These are phyloP conservation scores for Calamus simplicifolius DNA, from an alignment of 176 grass and related monocot genomes.

Conservation along the genomic window DNA sequence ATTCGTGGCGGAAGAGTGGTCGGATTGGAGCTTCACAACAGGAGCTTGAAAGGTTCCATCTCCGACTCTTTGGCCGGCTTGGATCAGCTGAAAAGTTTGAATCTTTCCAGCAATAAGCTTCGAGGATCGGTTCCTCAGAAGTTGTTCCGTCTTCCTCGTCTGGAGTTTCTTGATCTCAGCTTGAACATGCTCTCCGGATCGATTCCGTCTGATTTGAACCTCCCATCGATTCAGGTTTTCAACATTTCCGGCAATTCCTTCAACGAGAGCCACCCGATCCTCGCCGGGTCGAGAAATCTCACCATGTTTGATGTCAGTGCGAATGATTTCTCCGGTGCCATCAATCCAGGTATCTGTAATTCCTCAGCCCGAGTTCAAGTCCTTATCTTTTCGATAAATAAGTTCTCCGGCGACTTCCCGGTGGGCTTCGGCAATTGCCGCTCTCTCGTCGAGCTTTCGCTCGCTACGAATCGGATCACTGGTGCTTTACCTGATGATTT, in stretches of 20 bases:
- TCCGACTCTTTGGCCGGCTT: conserved; percentile 38
- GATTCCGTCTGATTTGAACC: conserved; percentile 27
- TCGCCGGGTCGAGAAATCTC: conserved; percentile 42
- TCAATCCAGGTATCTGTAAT: conserved; percentile 38
- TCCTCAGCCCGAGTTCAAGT: conserved; percentile 26
- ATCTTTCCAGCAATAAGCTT: conserved; percentile 61
- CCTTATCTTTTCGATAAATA: conserved; percentile 59
- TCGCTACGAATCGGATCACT: conserved; percentile 43
- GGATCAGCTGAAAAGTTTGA: conserved; percentile 31
- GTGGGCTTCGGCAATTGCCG: conserved; percentile 37
- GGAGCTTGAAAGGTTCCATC: conserved; percentile 44
- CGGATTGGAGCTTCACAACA: conserved; percentile 54
- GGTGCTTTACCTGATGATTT: conserved; percentile 59
- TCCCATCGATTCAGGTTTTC: conserved; percentile 45
- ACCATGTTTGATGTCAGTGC: conserved; percentile 35
- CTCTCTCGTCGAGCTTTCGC: conserved; percentile 46
- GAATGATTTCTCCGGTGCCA: conserved; percentile 48
- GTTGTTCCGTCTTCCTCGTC: conserved; percentile 26
- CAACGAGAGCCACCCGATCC: conserved; percentile 45
- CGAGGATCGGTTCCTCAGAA: conserved; percentile 20
- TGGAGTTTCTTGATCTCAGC: conserved; percentile 77
- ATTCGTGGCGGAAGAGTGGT: conserved; percentile 28
- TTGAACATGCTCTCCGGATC: conserved; percentile 43
- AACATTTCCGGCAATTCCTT: conserved; percentile 72
- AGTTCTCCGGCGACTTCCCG: conserved; percentile 39